Conservation (phyloP, 2,329 filamentous ascomycete species). For the Beauveria varroae region DNA sequence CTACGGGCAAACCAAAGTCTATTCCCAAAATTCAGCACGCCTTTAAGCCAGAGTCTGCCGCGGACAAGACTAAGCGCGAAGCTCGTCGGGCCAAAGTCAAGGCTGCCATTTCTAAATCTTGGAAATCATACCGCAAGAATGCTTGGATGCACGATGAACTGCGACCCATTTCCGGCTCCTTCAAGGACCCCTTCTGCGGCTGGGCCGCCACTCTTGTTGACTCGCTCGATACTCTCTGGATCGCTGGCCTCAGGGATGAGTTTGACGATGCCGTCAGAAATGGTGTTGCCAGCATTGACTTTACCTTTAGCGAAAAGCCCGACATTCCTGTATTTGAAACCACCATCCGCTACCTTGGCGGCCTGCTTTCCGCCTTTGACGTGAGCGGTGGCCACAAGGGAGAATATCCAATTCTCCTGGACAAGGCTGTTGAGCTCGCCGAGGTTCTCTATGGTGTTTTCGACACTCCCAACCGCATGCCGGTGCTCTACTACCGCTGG, state of each 20-base stretch:
- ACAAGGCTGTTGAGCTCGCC: constrained; percentile 72
- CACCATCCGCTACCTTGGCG: constrained; percentile 84
- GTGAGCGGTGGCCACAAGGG: constrained; percentile 56
- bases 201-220: constrained; percentile 89
- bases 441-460: constrained; percentile 77
- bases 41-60: constrained; percentile 59
- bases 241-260: constrained; percentile 71
- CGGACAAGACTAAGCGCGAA: constrained; percentile 53
- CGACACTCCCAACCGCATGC: constrained; percentile 92
- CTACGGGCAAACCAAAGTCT: constrained; percentile 58
- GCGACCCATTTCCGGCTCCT: constrained; percentile 58
- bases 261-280: constrained; percentile 66
- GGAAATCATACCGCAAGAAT: constrained; percentile 70
- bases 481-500: constrained; percentile 74
- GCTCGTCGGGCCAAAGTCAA: constrained; percentile 61
- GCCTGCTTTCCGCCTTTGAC: constrained; percentile 79
- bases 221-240: constrained; percentile 75
- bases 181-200: constrained; percentile 77
- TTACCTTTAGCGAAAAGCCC: constrained; percentile 58
- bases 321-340: constrained; percentile 86
- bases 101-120: constrained; percentile 67
- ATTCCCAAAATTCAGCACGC: constrained; percentile 72
- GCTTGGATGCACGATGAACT: constrained; percentile 88
- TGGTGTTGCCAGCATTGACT: constrained; percentile 68
- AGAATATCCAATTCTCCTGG: constrained; percentile 58